These are phyloP conservation scores for Shiraia sp. DNA, from an alignment of 2,329 filamentous ascomycete genomes.

Conservation along the genomic window DNA sequence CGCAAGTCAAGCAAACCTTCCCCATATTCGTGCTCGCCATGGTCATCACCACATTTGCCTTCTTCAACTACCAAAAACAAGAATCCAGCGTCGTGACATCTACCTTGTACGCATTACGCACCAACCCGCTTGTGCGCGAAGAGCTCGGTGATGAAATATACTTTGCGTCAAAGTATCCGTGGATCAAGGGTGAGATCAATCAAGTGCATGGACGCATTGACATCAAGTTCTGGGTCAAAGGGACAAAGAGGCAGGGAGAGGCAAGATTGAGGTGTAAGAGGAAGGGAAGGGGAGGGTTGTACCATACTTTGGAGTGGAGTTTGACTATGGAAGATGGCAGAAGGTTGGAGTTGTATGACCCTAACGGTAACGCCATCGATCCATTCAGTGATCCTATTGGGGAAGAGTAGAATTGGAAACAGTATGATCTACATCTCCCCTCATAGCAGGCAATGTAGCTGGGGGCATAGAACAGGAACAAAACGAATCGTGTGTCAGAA, in stretches of 20 bases:
- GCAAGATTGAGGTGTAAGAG: conserved; percentile 83
- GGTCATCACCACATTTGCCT: conserved; percentile 72
- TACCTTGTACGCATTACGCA: conserved; percentile 89
- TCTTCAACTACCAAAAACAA: conserved; percentile 99
- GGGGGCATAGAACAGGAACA: too few relatives aligned
- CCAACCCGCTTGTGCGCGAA: conserved; percentile 72
- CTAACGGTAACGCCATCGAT: conserved; percentile 56
- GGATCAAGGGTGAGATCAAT: conserved; percentile 72
- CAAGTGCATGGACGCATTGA: conserved; percentile 90
- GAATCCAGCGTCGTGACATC: conserved; percentile 81
- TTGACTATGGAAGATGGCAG: conserved; percentile 68
- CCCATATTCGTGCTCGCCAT: conserved; percentile 80
- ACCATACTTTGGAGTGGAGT: conserved; percentile 90
- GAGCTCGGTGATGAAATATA: conserved; percentile 74
- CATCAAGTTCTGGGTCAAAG: conserved; percentile 84
- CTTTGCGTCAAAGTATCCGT: conserved; percentile 53
- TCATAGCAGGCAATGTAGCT: too few relatives aligned
- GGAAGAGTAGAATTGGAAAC: conserved; percentile 19
- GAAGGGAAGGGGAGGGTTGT: conserved; percentile 68
- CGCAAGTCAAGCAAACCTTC: conserved; percentile 60
- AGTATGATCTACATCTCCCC: too few relatives aligned
- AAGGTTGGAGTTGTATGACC: conserved; percentile 76
- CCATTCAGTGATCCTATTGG: conserved; percentile 59
- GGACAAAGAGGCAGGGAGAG: conserved; percentile 68
- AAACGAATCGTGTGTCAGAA: too few relatives aligned